Evolutionary conservation across 768 basidiomycete species (phyloP).

Genomic region (Collybiopsis confluens): DNA sequence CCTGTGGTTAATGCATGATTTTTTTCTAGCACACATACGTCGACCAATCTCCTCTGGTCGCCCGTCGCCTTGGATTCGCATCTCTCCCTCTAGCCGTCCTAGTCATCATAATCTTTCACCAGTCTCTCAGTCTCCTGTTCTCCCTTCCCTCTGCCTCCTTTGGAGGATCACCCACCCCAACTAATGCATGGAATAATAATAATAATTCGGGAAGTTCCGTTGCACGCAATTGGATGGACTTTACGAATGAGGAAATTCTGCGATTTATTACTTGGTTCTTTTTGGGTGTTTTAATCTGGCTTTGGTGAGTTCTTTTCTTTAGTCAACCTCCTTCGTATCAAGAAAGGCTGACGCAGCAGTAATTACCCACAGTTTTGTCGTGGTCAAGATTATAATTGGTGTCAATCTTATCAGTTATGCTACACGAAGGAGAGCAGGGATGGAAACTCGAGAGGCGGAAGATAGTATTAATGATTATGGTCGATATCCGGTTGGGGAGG

Average conservation of each 20-base stretch:
- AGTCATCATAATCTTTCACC: conserved; percentile 69
- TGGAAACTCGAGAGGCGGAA: conserved; percentile 70
- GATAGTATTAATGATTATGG: conserved; percentile 86
- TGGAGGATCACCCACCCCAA: not conserved
- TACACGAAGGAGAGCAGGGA: conserved; percentile 63
- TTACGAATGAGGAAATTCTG: conserved; percentile 45
- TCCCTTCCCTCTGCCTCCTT: conserved; percentile 39
- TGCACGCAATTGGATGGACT: conserved; percentile 40
- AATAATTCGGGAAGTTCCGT: conserved; percentile 18
- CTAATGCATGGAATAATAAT: not conserved
- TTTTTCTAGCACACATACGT: conserved; percentile 75
- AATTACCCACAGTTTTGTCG: conserved; percentile 57
- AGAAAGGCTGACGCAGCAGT: not conserved
- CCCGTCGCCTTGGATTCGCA: conserved; percentile 90
- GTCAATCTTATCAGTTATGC: conserved; percentile 85
- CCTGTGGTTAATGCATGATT: not conserved
- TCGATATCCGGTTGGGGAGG: conserved; percentile 88
- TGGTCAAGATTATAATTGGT: conserved; percentile 90
- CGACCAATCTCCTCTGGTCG: conserved; percentile 93
- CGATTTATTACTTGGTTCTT: conserved; percentile 60
- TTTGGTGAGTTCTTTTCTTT: conserved; percentile 70
- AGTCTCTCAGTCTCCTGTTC: conserved; percentile 62
- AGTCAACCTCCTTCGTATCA: conserved; percentile 15
- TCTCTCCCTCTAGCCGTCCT: conserved; percentile 88
- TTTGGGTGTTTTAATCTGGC: conserved; percentile 72